Percentiles rank a stretch among this genome's conserved stretches.
These are phyloP conservation scores for Gossypium schwendimanii DNA, from an alignment of 441 rosid genomes.

Conservation along the genomic window DNA sequence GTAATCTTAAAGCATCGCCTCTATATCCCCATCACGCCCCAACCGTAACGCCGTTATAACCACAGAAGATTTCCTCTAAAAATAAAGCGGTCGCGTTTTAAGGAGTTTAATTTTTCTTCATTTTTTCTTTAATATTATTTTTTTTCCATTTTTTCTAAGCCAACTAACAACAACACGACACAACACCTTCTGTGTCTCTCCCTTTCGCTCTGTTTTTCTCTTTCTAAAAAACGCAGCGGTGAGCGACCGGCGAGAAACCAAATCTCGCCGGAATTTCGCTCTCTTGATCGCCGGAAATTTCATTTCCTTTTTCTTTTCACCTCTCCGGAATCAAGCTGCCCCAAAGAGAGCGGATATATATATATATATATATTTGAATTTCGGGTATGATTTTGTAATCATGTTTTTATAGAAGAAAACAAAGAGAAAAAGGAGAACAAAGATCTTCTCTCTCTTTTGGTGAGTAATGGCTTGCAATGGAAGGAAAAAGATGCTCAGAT, in stretches of 20 bases:
- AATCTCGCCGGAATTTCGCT: constrained; percentile 43
- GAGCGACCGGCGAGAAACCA: constrained; percentile 49
- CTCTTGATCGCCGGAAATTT: constrained; percentile 17
- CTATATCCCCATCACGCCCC: not conserved
- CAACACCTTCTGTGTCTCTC: constrained; percentile 9
- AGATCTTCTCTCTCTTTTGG: constrained; percentile 23
- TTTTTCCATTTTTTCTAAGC: constrained; percentile 28
- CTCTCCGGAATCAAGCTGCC: constrained; percentile 7
- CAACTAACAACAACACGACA: constrained; percentile 28
- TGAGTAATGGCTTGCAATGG: constrained; percentile 42
- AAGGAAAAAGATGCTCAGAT: constrained; percentile 39
- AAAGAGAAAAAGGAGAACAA: constrained; percentile 20
- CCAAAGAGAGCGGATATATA: constrained; percentile 13
- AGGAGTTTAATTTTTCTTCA: constrained; percentile 19
- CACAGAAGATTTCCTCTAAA: not conserved
- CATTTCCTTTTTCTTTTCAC: not conserved
- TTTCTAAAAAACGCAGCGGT: not conserved
- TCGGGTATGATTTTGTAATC: constrained; percentile 22
- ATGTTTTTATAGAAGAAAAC: constrained; percentile 30
- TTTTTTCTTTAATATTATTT: constrained; percentile 31
- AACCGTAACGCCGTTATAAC: constrained; percentile 23
- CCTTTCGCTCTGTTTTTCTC: constrained; percentile 7
- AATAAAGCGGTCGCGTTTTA: constrained; percentile 13
- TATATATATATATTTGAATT: not conserved
- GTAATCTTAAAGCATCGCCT: constrained; percentile 5